Base-by-base conservation (phyloP, 2,329 filamentous ascomycete genomes). In the Cytospora schulzeri region DNA sequence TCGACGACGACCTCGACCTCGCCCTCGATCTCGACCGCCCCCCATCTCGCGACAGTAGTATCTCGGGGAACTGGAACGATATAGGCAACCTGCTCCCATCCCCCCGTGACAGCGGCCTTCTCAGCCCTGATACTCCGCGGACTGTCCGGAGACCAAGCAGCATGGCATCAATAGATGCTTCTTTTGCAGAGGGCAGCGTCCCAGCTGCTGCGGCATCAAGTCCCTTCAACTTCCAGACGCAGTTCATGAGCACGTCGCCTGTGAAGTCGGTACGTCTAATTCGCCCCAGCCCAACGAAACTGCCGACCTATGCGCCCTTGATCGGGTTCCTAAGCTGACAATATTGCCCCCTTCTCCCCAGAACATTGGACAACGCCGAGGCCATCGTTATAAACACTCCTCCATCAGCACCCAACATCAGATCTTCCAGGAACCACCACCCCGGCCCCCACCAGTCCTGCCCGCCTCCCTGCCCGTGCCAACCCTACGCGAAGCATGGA, bases 321-420 rank as follows among this genome's bases (percentile, higher is more conserved):
- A 33, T 57, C 15, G 28, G 11, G 19, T 53, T 57, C 15, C 33
- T n/a, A 15, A 50, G 24, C 65, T 68, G 33, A 70, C 62, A 50
- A 26, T 24, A 26, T 24, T 41, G 55, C 41, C 15, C 45, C 28
- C 29, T 58, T 61, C 48, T 66, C 60, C n/a, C n/a, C 76, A 96
- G 89, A 94, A 92, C 71, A 87, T 97, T 68, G 93, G 93, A 68
- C 92, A 97, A 77, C 88, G 95, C 69, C 90, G 94, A 67, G 95
- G 95, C 68, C 95, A 99, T 80, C 93, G 95, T 76, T 99, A 99
- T 83, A 97, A 97, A 75, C 94, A 98, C 80, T 96, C 91, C 75
- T 96, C 92, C 75, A 90, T 99, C 64, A 96, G 92, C 24, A 80
- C 87, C 9, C 87, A 89, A 71, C 93, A 98, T 75, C 93, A 97